phyloP scores from a whole-genome alignment of 768 basidiomycete genomes.

The Leucogyrophana mollusca region DNA sequence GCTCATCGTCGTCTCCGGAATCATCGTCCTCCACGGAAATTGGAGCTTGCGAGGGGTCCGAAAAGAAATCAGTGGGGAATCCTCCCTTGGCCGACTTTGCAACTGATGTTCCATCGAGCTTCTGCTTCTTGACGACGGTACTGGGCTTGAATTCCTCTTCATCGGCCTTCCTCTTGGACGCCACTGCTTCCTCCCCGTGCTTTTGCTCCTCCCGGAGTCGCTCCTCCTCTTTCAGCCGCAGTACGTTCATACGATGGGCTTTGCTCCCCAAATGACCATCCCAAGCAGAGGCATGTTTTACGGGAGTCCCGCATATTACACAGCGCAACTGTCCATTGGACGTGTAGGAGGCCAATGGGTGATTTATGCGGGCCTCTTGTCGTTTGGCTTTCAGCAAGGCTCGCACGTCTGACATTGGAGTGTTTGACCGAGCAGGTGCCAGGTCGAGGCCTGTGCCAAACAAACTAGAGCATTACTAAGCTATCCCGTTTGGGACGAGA shows the following conservation, averaged over 20 bases:
- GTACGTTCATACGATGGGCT: constrained; percentile 66
- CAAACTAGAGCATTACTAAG: too few species aligned
- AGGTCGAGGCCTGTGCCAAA: too few species aligned
- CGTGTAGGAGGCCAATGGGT: constrained; percentile 72
- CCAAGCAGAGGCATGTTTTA: constrained; percentile 85
- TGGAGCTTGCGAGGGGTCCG: constrained; percentile 62
- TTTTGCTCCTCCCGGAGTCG: constrained; percentile 36
- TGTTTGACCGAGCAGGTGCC: not conserved
- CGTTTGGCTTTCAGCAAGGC: constrained; percentile 83
- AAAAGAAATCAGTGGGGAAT: constrained; percentile 77
- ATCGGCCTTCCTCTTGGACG: constrained; percentile 31
- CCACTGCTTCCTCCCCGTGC: constrained; percentile 33
- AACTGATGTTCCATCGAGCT: constrained; percentile 13
- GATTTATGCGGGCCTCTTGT: constrained; percentile 67
- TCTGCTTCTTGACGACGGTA: constrained; percentile 30
- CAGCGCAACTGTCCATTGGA: constrained; percentile 69
- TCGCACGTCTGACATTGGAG: constrained; percentile 73
- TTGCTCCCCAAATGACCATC: constrained; percentile 85
- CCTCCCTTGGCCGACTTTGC: constrained; percentile 13
- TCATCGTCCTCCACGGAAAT: constrained; percentile 30
- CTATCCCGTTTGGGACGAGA: too few species aligned
- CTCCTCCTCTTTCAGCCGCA: constrained; percentile 57
- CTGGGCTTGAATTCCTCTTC: constrained; percentile 27
- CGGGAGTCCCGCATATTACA: constrained; percentile 52
- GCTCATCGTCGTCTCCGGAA: constrained; percentile 41